Conservation (phyloP, 768 basidiomycete species). For the Cubamyces sp. region DNA sequence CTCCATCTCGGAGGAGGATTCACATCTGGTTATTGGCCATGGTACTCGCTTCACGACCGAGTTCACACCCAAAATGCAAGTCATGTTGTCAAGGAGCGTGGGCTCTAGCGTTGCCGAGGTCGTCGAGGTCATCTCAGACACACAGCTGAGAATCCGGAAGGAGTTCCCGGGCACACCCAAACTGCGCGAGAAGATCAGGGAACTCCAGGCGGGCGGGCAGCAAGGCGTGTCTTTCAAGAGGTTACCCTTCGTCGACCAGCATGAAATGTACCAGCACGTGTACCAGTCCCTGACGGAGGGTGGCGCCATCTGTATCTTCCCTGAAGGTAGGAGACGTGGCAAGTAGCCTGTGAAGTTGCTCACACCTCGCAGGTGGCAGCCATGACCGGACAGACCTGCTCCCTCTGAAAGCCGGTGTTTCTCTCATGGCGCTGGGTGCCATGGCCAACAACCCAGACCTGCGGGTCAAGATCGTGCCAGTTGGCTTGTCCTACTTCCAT, state of each 20-base stretch:
- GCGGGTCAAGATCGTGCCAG: slow-evolving; percentile 85
- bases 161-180: slow-evolving; percentile 78
- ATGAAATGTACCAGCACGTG: slow-evolving; percentile 92
- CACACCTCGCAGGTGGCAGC: slow-evolving; percentile 77
- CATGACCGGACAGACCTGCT: slow-evolving; percentile 97
- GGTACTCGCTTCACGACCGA: slow-evolving; percentile 78
- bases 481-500: slow-evolving; percentile 46
- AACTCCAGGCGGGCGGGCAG: slow-evolving; percentile 56
- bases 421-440: slow-evolving; percentile 97
- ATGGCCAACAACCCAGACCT: slow-evolving; percentile 90
- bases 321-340: slow-evolving; percentile 71
- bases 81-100: slow-evolving; percentile 82
- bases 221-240: slow-evolving; percentile 78
- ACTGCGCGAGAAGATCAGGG: slow-evolving; percentile 68
- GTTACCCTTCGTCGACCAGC: slow-evolving; percentile 90
- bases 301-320: slow-evolving; percentile 95
- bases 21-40: slow-evolving; percentile 81
- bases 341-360: slow-evolving; percentile 26
- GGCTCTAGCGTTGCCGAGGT: slow-evolving; percentile 83
- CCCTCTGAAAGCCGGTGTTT: slow-evolving; percentile 96
- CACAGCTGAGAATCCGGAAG: slow-evolving; percentile 79
- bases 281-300: slow-evolving; percentile 85
- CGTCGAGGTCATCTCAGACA: slow-evolving; percentile 86
- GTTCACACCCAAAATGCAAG: slow-evolving; percentile 78
- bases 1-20: slow-evolving; percentile 71